A percentile compares a stretch with the other conserved stretches of the same genome.
Conservation (phyloP, 2,329 filamentous ascomycete species). For the Grosmannia huntii region DNA sequence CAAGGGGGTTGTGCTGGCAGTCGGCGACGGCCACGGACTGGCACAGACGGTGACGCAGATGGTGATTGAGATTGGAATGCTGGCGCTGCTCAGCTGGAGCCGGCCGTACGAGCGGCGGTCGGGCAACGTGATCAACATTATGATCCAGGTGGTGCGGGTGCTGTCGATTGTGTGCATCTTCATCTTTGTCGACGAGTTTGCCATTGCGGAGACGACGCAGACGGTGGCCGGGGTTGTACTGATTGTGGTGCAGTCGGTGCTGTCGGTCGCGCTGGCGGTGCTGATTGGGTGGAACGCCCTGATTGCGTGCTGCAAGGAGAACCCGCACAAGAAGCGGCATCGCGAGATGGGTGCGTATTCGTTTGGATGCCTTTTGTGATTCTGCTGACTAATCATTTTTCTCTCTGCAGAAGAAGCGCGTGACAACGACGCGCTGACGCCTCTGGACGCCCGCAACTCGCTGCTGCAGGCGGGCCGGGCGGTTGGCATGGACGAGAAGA, state of each 20-base stretch:
- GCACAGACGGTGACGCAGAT: conserved; percentile 69
- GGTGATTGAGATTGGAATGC: conserved; percentile 66
- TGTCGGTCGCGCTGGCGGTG: conserved; percentile 74
- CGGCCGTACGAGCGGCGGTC: conserved; percentile 80
- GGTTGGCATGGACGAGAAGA: conserved; percentile 11
- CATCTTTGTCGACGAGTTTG: conserved; percentile 87
- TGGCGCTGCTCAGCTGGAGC: conserved; percentile 68
- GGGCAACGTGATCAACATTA: conserved; percentile 84
- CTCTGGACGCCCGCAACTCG: conserved; percentile 76
- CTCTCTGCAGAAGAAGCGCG: conserved; percentile 22
- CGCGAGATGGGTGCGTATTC: conserved; percentile 75
- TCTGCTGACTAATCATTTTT: neutral
- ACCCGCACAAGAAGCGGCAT: conserved; percentile 77
- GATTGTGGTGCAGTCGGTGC: conserved; percentile 75
- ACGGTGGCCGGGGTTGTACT: conserved; percentile 88
- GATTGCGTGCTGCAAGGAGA: conserved; percentile 69
- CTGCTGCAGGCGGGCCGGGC: conserved; percentile 53
- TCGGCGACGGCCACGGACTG: conserved; percentile 73
- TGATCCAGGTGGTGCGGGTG: conserved; percentile 79
- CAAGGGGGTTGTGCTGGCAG: conserved; percentile 77
- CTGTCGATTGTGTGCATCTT: conserved; percentile 81
- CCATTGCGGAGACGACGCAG: conserved; percentile 80
- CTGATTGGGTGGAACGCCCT: conserved; percentile 84
- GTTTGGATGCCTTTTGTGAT: too few species aligned
- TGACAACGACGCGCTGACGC: conserved; percentile 71